Percentiles rank a stretch among this genome's conserved stretches.
phyloP scores from a whole-genome alignment of 176 grass and related monocot species.

The barley (Hordeum vulgare) region MorexV3_pseudomolecules_assembly NC_058522.1:572709697-572710196 shows the following conservation, averaged over 20 bases:
- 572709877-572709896: not conserved
- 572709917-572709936: not conserved
- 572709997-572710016: not conserved
- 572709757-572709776: slow-evolving; percentile 35
- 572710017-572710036: not conserved
- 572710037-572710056: not conserved
- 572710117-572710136: not conserved
- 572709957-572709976: not conserved
- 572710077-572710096: not conserved
- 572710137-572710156: not conserved
- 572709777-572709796: slow-evolving; percentile 48
- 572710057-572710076: not conserved
- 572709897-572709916: not conserved
- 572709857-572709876: not conserved
- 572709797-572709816: slow-evolving; percentile 50
- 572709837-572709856: slow-evolving; percentile 34
- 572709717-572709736: slow-evolving; percentile 15
- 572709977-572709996: not conserved
- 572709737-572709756: slow-evolving; percentile 69
- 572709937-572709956: not conserved
- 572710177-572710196: not conserved
- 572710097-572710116: not conserved
- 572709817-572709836: slow-evolving; percentile 30
- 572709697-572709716: not conserved
- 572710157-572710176: slow-evolving; percentile 1